Base-by-base conservation (phyloP, 2,329 filamentous ascomycete genomes). In the Didymella keratinophila region DNA sequence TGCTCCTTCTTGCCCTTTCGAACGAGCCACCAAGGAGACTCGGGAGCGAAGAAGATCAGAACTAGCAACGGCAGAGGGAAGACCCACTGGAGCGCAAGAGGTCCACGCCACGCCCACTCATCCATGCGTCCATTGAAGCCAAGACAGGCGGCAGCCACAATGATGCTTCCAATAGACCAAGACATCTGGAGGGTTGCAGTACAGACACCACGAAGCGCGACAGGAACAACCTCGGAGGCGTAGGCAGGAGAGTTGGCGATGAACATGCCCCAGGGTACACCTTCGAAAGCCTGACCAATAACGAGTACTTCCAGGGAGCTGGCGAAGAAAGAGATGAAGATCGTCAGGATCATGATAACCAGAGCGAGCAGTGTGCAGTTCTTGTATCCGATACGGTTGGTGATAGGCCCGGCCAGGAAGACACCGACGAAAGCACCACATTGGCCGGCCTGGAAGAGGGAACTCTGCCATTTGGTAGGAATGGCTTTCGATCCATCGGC, bases 151-250 rank as follows among this genome's bases (percentile, higher is more conserved):
- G 73, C 85, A 36, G 82, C 84, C 34, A 87, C 85, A 52, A 88
- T 85, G 72, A 88, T 87, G 32, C 75, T 71, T 23, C 85, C 86
- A 67, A 87, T 84, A 18, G 85, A 83, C 85, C 85, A 88, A 75
- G 84, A 85, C 84, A 87, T 86, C 72, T 88, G 85, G 65, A 88
- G 68, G 79, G 84, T 87, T 70, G 85, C 82, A 3, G 86, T 88
- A 2, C 80, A 81, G 11, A 83, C 82, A 52, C 82, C 86, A 71
- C 85, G 77, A 56, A 88, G 75, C 64, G 76, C 77, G 48, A 88
- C 79, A 4, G 86, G 86, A 3, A 87, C 84, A 52, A 88, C 85
- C 72, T 88, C 86, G 65, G 75, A 76, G 67, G 82, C 85, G 74
- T 87, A 88, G 8, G 86, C 85, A 1, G 86, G 86, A 3, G 85